phyloP scores from a whole-genome alignment of 2,329 filamentous ascomycete species.

The Paecilomyces sp. region DNA sequence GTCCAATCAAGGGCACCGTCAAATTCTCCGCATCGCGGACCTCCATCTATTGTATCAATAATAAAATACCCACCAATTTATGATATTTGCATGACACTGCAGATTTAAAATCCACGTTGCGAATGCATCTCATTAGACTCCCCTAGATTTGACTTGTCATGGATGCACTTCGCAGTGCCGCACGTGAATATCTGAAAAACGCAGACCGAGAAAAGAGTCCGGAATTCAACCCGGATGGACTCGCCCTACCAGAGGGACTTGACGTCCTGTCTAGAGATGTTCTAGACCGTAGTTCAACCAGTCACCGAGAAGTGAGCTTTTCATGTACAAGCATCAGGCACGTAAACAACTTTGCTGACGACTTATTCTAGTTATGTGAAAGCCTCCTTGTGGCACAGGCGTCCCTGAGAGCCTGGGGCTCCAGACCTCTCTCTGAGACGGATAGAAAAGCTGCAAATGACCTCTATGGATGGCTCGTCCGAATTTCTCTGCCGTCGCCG shows the following conservation, averaged over 20 bases:
- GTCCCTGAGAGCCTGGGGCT: slow-evolving; percentile 14
- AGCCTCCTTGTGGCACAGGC: slow-evolving; percentile 20
- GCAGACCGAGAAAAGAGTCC: slow-evolving; percentile 6
- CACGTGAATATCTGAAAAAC: slow-evolving; percentile 15
- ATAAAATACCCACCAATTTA: not conserved
- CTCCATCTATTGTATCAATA: not conserved
- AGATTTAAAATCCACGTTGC: not conserved
- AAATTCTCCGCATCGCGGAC: not conserved
- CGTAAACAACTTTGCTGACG: not conserved
- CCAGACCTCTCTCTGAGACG: slow-evolving; percentile 9
- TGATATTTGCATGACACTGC: not conserved
- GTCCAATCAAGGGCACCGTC: not conserved
- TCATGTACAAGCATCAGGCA: not conserved
- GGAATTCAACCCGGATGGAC: slow-evolving; percentile 3
- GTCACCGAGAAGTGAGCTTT: slow-evolving; percentile 15
- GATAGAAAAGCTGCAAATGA: slow-evolving; percentile 18
- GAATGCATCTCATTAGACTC: not conserved
- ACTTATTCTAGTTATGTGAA: slow-evolving; percentile 20
- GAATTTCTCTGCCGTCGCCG: slow-evolving; percentile 22
- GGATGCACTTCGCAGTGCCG: slow-evolving; percentile 18
- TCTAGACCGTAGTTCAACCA: slow-evolving; percentile 12
- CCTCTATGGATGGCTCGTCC: slow-evolving; percentile 26
- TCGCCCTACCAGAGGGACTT: slow-evolving; percentile 11
- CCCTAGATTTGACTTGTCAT: not conserved
- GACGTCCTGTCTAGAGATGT: slow-evolving; percentile 24